Conservation (phyloP, 345 rosid genomes). For the Linum lewisii region DNA sequence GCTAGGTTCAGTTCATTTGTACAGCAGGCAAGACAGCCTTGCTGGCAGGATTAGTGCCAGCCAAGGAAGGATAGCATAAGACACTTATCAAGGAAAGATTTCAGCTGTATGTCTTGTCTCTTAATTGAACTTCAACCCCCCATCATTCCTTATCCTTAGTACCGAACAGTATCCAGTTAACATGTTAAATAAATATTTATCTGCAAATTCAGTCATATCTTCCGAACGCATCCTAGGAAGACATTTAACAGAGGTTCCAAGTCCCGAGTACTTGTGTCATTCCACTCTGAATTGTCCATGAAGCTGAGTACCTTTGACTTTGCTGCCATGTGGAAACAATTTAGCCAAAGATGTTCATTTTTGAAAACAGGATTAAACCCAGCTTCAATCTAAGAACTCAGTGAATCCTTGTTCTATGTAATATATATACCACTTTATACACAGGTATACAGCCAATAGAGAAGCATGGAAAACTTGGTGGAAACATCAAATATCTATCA, state of each 20-base stretch:
- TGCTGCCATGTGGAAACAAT: neutral
- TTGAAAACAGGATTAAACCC: no score
- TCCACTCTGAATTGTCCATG: no score
- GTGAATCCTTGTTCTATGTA: neutral
- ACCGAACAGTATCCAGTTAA: neutral
- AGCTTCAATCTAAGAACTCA: no score
- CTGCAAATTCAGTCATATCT: no score
- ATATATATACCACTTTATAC: neutral
- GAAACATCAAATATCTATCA: neutral
- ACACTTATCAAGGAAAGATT: neutral
- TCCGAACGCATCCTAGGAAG: no score
- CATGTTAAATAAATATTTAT: no score
- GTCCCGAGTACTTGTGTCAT: no score
- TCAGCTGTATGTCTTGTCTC: neutral
- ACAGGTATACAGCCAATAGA: neutral
- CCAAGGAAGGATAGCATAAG: neutral
- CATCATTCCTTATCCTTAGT: neutral
- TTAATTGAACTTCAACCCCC: neutral
- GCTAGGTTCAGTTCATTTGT: neutral
- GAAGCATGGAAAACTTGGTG: neutral
- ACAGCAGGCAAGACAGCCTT: neutral
- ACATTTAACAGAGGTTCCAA: no score
- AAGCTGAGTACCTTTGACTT: no score
- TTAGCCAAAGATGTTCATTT: neutral
- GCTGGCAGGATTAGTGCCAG: neutral